These are phyloP conservation scores for Sporothrix curviconia DNA, from an alignment of 2,329 filamentous ascomycete species.

Conservation along the genomic window DNA sequence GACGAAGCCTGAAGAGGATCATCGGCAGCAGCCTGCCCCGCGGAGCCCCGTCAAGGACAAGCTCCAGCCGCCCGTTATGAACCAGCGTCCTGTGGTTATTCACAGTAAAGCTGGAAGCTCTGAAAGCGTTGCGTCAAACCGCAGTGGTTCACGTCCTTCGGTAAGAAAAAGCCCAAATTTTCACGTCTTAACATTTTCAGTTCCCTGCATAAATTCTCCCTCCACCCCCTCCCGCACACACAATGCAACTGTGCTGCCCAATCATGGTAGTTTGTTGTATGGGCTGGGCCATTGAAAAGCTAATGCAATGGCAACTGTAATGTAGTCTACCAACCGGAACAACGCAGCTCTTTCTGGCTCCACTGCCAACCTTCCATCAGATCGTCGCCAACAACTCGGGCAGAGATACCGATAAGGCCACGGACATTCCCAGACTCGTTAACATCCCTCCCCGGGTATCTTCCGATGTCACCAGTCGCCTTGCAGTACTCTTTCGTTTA, in stretches of 20 bases:
- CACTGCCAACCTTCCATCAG: slow-evolving; percentile 46
- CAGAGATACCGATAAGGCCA: slow-evolving; percentile 37
- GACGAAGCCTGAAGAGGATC: slow-evolving; percentile 30
- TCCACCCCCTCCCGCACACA: neutral
- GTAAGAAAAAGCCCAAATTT: slow-evolving; percentile 41
- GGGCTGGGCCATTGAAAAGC: slow-evolving; percentile 25
- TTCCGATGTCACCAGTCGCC: slow-evolving; percentile 46
- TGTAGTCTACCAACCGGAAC: slow-evolving; percentile 55
- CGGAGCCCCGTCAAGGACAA: slow-evolving; percentile 32
- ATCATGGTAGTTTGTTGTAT: slow-evolving; percentile 30
- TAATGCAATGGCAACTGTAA: slow-evolving; percentile 38
- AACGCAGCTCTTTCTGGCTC: slow-evolving; percentile 41
- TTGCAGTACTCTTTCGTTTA: slow-evolving; percentile 66
- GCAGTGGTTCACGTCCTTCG: slow-evolving; percentile 55
- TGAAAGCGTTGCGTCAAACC: slow-evolving; percentile 56
- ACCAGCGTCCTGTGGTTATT: slow-evolving; percentile 22
- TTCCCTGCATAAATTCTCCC: slow-evolving; percentile 15
- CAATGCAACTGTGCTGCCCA: slow-evolving; percentile 27
- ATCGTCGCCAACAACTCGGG: slow-evolving; percentile 28
- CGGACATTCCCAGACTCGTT: slow-evolving; percentile 49
- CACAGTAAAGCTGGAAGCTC: slow-evolving; percentile 51
- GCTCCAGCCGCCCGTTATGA: slow-evolving; percentile 30
- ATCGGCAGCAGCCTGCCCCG: slow-evolving; percentile 23
- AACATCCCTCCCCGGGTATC: slow-evolving; percentile 56
- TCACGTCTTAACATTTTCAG: slow-evolving; percentile 7